These are phyloP conservation scores for Syzygium grande DNA, from an alignment of 345 rosid genomes.

Conservation along the genomic window DNA sequence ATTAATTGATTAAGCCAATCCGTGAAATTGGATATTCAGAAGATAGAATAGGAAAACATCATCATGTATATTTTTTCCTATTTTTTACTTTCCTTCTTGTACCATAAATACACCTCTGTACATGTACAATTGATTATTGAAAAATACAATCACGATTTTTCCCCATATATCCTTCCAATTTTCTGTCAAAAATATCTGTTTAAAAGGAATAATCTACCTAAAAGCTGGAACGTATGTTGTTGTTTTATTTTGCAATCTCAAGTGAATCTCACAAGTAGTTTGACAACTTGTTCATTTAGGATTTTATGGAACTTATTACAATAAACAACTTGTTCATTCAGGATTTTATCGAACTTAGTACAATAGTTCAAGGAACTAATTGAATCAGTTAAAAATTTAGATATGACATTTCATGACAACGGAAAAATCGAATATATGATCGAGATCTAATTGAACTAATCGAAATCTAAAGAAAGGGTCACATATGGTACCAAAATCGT, in stretches of 20 bases:
- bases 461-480: not conserved
- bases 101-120: too few species aligned
- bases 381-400: not conserved
- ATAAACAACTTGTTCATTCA: not conserved
- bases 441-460: not conserved
- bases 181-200: not conserved
- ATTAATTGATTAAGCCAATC: too few species aligned
- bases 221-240: not conserved
- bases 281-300: not conserved
- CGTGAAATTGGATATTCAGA: too few species aligned
- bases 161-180: too few species aligned
- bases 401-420: not conserved
- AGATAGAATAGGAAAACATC: too few species aligned
- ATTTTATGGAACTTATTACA: not conserved
- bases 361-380: not conserved
- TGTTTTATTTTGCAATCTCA: not conserved
- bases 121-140: too few species aligned
- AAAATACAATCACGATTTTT: too few species aligned
- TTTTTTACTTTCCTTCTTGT: too few species aligned
- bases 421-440: not conserved
- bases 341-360: not conserved
- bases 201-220: not conserved
- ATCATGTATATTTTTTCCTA: too few species aligned
- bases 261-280: not conserved
- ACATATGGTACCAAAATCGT: not conserved